Percentiles rank a stretch among this genome's conserved stretches.
Conservation (phyloP, 2,329 filamentous ascomycete species). For the Claviceps quebecensis region DNA sequence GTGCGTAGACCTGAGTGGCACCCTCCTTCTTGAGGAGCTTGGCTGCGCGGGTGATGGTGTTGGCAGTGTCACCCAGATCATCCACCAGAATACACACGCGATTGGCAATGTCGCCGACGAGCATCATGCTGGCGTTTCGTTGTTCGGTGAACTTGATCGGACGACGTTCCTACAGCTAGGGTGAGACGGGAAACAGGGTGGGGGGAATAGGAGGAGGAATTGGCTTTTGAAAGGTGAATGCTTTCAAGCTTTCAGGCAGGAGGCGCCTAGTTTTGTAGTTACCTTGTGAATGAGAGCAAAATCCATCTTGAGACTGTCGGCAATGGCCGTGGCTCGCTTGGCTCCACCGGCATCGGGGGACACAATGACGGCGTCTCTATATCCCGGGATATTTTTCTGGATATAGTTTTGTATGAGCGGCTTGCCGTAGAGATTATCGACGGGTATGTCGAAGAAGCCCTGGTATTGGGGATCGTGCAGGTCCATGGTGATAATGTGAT, state of each 20-base stretch:
- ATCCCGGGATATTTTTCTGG: slow-evolving; percentile 71
- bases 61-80: slow-evolving; percentile 88
- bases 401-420: slow-evolving; percentile 58
- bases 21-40: slow-evolving; percentile 96
- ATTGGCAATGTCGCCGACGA: slow-evolving; percentile 73
- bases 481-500: slow-evolving; percentile 97
- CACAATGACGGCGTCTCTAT: slow-evolving; percentile 78
- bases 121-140: slow-evolving; percentile 89
- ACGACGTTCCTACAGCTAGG: slow-evolving; percentile 55
- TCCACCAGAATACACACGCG: slow-evolving; percentile 83
- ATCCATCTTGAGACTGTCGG: slow-evolving; percentile 82
- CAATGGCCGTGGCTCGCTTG: slow-evolving; percentile 89
- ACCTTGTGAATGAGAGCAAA: slow-evolving; percentile 98
- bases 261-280: slow-evolving; percentile 7
- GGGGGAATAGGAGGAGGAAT: slow-evolving; percentile 13
- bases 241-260: too few species aligned
- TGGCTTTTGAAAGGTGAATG: too few species aligned
- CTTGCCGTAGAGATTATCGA: slow-evolving; percentile 90
- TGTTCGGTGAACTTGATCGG: slow-evolving; percentile 78
- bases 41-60: slow-evolving; percentile 90
- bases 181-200: slow-evolving; percentile 14
- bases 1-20: slow-evolving; percentile 77
- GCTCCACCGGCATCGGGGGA: slow-evolving; percentile 93
- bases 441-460: slow-evolving; percentile 96
- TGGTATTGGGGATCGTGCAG: slow-evolving; percentile 94